A percentile compares a stretch with the other conserved stretches of the same genome.
phyloP scores from a whole-genome alignment of 176 grass and related monocot genomes.

The Pontederia crassipes region DNA sequence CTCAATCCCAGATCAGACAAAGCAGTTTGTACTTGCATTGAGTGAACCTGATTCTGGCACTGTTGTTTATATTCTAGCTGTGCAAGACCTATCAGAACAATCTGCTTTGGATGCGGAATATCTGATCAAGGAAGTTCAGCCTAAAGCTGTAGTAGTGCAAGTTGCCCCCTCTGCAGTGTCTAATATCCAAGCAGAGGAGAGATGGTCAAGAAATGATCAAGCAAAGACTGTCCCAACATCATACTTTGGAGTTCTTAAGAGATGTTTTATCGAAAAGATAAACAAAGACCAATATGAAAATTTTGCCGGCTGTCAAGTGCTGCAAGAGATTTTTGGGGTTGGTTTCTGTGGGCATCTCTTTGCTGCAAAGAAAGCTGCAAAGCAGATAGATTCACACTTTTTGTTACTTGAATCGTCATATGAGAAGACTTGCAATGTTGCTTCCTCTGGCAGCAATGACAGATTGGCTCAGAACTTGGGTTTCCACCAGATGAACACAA shows the following conservation, averaged over 20 bases:
- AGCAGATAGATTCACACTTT: slow-evolving; percentile 51
- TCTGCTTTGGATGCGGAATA: slow-evolving; percentile 62
- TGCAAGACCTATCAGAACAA: slow-evolving; percentile 66
- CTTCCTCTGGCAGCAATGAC: slow-evolving; percentile 15
- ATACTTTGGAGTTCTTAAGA: slow-evolving; percentile 56
- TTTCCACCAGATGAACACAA: slow-evolving; percentile 32
- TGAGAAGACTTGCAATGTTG: slow-evolving; percentile 29
- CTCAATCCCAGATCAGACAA: slow-evolving; percentile 68
- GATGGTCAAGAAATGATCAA: slow-evolving; percentile 30
- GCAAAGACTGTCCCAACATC: slow-evolving; percentile 54
- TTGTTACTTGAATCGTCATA: slow-evolving; percentile 82
- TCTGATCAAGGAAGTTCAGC: slow-evolving; percentile 67
- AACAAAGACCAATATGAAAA: slow-evolving; percentile 73
- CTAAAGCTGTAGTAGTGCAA: slow-evolving; percentile 63
- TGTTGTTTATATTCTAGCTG: slow-evolving; percentile 77
- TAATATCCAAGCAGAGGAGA: slow-evolving; percentile 64
- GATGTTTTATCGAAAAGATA: slow-evolving; percentile 69
- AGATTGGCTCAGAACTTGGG: slow-evolving; percentile 20
- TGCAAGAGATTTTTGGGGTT: slow-evolving; percentile 88
- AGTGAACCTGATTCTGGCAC: slow-evolving; percentile 42
- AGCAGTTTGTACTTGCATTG: slow-evolving; percentile 83
- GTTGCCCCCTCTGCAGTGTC: slow-evolving; percentile 41
- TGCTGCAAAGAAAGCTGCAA: slow-evolving; percentile 76
- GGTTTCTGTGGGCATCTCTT: slow-evolving; percentile 83
- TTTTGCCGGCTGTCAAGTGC: slow-evolving; percentile 58